Evolutionary conservation across 2,329 filamentous ascomycete genomes (phyloP).

Genomic region (Immersiporthe knoxdaviesiana): DNA sequence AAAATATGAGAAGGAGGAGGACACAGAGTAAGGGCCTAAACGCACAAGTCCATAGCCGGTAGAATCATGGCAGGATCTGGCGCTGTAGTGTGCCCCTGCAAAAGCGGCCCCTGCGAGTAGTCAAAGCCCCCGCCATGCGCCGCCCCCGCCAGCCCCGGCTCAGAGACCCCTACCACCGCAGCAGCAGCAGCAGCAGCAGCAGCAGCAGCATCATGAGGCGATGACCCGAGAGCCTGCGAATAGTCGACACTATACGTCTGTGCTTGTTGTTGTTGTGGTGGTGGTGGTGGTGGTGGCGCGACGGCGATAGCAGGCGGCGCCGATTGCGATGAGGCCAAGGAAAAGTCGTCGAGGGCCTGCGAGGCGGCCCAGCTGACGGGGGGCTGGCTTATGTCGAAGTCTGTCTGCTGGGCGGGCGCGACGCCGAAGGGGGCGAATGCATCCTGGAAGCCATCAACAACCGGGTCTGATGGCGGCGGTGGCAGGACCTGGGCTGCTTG

Average conservation of each 20-base stretch:
- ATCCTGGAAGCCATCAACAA: neutral
- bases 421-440: constrained; percentile 5
- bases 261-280: too few relatives aligned
- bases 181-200: neutral
- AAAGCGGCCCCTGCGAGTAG: neutral
- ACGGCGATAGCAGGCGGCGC: neutral
- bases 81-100: neutral
- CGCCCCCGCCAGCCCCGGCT: neutral
- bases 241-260: neutral
- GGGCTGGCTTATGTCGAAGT: neutral
- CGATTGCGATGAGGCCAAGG: neutral
- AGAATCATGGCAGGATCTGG: neutral
- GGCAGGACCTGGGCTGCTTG: neutral
- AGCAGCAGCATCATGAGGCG: neutral
- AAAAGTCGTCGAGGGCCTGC: neutral
- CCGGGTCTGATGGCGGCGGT: neutral
- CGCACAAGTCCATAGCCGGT: constrained; percentile 11
- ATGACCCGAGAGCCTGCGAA: neutral
- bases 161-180: neutral
- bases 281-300: too few relatives aligned
- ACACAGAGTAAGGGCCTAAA: neutral
- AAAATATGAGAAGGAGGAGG: neutral
- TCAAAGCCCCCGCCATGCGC: neutral
- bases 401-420: neutral
- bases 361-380: neutral